These are phyloP conservation scores for Eimeria falciformis DNA, from an alignment of 169 alveolate species.

Conservation along the genomic window DNA sequence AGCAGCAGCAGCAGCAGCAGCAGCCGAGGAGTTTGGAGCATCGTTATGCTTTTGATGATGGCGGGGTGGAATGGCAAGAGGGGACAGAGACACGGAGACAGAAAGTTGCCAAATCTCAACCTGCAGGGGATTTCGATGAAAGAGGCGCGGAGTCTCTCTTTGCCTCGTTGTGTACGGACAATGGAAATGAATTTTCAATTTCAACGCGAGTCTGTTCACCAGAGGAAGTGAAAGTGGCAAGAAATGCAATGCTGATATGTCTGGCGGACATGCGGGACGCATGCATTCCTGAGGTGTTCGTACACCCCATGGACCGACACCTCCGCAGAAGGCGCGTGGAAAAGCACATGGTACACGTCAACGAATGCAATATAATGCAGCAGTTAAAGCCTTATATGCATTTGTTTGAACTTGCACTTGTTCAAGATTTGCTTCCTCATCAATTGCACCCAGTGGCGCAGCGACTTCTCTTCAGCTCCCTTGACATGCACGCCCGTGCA, in stretches of 20 bases:
- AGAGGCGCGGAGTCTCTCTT: too few species aligned
- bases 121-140: too few species aligned
- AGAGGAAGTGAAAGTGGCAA: constrained; percentile 36
- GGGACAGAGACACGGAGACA: too few species aligned
- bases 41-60: too few species aligned
- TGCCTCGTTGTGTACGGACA: too few species aligned
- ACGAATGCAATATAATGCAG: constrained; percentile 5
- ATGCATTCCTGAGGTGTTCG: constrained; percentile 49
- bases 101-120: too few species aligned
- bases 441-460: constrained; percentile 11
- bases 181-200: too few species aligned
- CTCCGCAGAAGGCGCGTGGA: constrained; percentile 40
- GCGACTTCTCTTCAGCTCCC: constrained; percentile 69
- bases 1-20: constrained; percentile 7
- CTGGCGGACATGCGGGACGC: constrained; percentile 68
- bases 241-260: constrained; percentile 45
- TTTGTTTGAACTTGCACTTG: constrained; percentile 53
- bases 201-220: neutral
- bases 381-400: constrained; percentile 53
- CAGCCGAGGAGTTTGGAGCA: neutral
- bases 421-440: constrained; percentile 59
- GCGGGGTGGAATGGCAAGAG: too few species aligned
- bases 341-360: constrained; percentile 51
- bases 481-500: constrained; percentile 74
- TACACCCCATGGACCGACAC: constrained; percentile 1